phyloP scores from a whole-genome alignment of 192 early-diverging fungal species.

The Ambispora gerdemannii region DNA sequence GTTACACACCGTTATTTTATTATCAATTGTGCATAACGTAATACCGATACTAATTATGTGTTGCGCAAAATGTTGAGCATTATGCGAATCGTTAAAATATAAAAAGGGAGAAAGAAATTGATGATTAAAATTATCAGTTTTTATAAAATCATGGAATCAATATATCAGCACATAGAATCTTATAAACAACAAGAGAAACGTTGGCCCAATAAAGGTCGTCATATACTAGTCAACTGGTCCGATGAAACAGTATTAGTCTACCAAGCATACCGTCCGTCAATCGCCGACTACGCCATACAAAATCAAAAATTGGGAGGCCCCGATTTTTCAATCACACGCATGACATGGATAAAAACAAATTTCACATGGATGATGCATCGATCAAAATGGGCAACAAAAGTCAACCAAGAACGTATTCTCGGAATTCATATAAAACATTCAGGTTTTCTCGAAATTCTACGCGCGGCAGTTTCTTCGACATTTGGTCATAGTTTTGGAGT shows the following conservation, averaged over 20 bases:
- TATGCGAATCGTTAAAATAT: too few relatives aligned
- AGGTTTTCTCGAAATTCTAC: conserved; percentile 35
- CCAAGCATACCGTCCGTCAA: conserved; percentile 40
- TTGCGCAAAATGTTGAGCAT: too few relatives aligned
- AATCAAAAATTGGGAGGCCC: conserved; percentile 41
- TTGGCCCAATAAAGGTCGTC: conserved; percentile 19
- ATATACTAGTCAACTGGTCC: conserved; percentile 38
- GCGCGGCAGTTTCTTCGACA: conserved; percentile 27
- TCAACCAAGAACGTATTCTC: conserved; percentile 40
- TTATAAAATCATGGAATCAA: too few relatives aligned
- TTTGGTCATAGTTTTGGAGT: conserved; percentile 12
- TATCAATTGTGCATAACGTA: too few relatives aligned
- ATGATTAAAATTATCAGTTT: too few relatives aligned
- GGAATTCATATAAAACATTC: conserved; percentile 33
- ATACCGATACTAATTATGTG: too few relatives aligned
- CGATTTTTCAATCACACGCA: conserved; percentile 38
- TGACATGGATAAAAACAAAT: conserved; percentile 51
- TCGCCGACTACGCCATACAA: conserved; percentile 36
- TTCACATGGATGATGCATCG: conserved; percentile 54
- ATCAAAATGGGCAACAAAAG: conserved; percentile 44
- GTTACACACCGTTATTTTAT: too few relatives aligned
- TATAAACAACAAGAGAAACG: neutral
- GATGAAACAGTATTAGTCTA: conserved; percentile 41
- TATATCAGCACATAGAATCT: too few relatives aligned
- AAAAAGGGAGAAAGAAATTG: too few relatives aligned